Base-by-base conservation (phyloP, 1,139 yeast genomes). In the Taiozyma sp. region DNA sequence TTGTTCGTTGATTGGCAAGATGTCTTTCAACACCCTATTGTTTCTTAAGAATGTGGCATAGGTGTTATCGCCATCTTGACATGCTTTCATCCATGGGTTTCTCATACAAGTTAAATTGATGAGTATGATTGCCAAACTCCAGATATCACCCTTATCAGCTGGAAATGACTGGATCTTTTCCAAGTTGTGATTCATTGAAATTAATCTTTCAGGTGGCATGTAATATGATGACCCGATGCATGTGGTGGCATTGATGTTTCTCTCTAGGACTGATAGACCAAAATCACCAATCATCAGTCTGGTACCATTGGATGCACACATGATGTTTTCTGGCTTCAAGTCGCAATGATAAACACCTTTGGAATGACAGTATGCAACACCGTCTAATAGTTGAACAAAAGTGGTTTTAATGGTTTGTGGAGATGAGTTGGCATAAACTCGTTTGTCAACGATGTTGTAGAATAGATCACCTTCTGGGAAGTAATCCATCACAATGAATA, bases 21-120 rank as follows among this genome's bases (percentile, higher is more conserved):
- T 60, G 6, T 56, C 57, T 24, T 48, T 52, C 27, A 62, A 50
- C 2, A 60, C 51, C 8, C 46, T 34, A 14, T 55, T 52, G 60
- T 83, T 79, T 32, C 71, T 68, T 46, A 76, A 68, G 63, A 72
- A 83, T 19, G 79, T 79, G 50, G 70, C 69, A 64, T 79, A 84
- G 1, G 87, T 80, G 45, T 78, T 72, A 61, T 84, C 88, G 45
- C 79, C 79, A 8, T 68, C 67, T 41, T 80, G 70, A 49, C 86
- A 78, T 5, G 97, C 96, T 58, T 84, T 81, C 51, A 90, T 80
- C 97, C 97, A 91, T 22, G 97, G 97, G 64, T 91, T 91, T 65
- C 96, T 78, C 45, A 90, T 84, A 61, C 96, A 88, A 14, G 89
- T 78, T 48, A 91, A 74, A 65, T 91, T 91, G 56, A 91, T 81